These are phyloP conservation scores for Magnusiomyces sp. DNA, from an alignment of 1,139 yeast species.

Conservation along the genomic window DNA sequence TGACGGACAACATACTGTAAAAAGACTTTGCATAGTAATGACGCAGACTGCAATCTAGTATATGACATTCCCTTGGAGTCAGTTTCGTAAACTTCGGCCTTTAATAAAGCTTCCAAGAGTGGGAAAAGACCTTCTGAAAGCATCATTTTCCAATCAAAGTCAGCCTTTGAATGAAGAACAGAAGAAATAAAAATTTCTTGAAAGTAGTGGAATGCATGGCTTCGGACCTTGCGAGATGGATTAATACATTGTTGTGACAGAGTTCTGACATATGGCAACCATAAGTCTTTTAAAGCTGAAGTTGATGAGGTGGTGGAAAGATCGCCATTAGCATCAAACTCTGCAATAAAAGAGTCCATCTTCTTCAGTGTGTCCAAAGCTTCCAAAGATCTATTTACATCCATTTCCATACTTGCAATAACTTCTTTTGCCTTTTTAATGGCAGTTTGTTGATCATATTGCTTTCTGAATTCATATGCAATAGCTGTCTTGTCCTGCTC, in stretches of 20 bases:
- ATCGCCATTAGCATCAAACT: background rate
- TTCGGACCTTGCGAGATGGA: constrained; percentile 71
- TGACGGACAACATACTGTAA: constrained; percentile 44
- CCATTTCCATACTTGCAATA: constrained; percentile 29
- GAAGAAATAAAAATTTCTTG: constrained; percentile 42
- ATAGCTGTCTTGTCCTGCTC: constrained; percentile 52
- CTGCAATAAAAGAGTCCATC: constrained; percentile 11
- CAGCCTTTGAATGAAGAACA: constrained; percentile 19
- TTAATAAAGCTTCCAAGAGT: constrained; percentile 54
- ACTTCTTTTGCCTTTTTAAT: constrained; percentile 12
- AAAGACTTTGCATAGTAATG: constrained; percentile 63
- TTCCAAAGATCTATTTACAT: constrained; percentile 50
- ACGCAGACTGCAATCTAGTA: constrained; percentile 60
- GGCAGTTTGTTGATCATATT: constrained; percentile 12
- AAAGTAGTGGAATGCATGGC: constrained; percentile 44
- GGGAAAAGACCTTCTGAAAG: constrained; percentile 74
- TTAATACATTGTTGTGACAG: constrained; percentile 83
- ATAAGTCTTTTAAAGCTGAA: constrained; percentile 16
- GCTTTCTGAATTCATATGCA: constrained; percentile 17
- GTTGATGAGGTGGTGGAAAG: background rate
- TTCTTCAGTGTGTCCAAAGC: constrained; percentile 40
- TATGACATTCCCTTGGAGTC: constrained; percentile 56
- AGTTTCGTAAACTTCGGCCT: constrained; percentile 57
- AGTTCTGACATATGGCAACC: constrained; percentile 39
- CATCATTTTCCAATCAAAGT: constrained; percentile 33